Conservation (phyloP, 1,139 yeast genomes). For the Hansenula sp. region DNA sequence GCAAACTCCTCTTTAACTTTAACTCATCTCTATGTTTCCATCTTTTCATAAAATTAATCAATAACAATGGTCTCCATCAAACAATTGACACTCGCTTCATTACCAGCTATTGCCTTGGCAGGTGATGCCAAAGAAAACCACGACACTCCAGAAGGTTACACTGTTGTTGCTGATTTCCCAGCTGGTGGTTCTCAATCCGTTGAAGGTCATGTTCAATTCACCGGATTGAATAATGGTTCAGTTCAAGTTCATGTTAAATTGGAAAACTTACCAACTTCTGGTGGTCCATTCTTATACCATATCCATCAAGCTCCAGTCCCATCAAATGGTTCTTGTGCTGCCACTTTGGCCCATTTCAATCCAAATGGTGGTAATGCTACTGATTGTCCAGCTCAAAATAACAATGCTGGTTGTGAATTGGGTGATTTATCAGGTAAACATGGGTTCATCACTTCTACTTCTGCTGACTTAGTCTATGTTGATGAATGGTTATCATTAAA, state of each 20-base stretch:
- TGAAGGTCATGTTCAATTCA: conserved; percentile 41
- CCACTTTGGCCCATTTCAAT: conserved; percentile 44
- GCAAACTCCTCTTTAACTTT: too few relatives aligned
- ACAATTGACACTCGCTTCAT: not conserved
- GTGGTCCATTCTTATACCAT: conserved; percentile 52
- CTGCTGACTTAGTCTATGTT: conserved; percentile 41
- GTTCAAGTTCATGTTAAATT: conserved; percentile 51
- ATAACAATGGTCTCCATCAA: conserved; percentile 2
- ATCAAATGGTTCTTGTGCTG: conserved; percentile 31
- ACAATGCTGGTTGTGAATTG: conserved; percentile 47
- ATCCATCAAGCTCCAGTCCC: conserved; percentile 46
- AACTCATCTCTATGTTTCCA: too few relatives aligned
- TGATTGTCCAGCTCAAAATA: conserved; percentile 36
- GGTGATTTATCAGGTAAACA: conserved; percentile 59
- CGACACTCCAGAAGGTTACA: conserved; percentile 37
- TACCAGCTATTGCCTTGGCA: not conserved
- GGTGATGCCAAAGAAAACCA: conserved; percentile 33
- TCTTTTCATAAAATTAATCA: not conserved
- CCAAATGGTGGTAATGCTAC: conserved; percentile 42
- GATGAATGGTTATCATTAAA: conserved; percentile 49
- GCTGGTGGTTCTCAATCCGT: conserved; percentile 31
- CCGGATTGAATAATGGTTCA: conserved; percentile 33
- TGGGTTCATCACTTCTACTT: conserved; percentile 46
- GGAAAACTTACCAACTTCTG: conserved; percentile 43
- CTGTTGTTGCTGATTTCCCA: conserved; percentile 53